A percentile compares a stretch with the other conserved stretches of the same genome.
These are phyloP conservation scores for Chlamydomonas incerta DNA, from an alignment of 139 green algal species.

Conservation along the genomic window DNA sequence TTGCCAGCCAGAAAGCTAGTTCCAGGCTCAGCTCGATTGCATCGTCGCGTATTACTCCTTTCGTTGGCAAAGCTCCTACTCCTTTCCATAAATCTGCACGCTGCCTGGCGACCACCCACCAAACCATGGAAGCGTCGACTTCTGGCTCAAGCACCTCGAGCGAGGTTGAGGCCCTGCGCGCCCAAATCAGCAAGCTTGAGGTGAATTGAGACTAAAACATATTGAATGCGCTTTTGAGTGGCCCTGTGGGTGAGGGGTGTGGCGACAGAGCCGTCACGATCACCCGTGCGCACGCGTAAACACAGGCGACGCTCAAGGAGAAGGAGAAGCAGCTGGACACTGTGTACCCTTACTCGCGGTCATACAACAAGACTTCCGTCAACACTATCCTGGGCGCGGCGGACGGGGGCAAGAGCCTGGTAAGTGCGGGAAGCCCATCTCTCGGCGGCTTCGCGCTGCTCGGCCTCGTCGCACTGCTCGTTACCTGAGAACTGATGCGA, in stretches of 20 bases:
- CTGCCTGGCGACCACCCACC: neutral
- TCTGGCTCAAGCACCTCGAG: neutral
- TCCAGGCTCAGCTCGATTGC: no score
- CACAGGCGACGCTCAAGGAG: conserved; percentile 51
- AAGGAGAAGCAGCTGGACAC: conserved; percentile 54
- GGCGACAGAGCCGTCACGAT: conserved; percentile 7
- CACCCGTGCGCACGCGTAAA: neutral
- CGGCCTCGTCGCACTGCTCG: neutral
- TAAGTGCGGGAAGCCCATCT: conserved; percentile 19
- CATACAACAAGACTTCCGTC: conserved; percentile 71
- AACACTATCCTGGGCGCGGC: conserved; percentile 68
- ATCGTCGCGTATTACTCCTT: neutral
- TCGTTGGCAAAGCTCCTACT: neutral
- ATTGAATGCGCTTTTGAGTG: neutral
- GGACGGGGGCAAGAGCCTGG: conserved; percentile 76
- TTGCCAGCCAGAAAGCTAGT: no score
- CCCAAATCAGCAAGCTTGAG: conserved; percentile 55
- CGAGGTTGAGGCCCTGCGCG: conserved; percentile 55
- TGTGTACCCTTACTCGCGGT: conserved; percentile 68
- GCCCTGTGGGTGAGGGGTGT: neutral
- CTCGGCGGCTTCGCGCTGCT: neutral
- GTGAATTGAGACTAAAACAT: conserved; percentile 10
- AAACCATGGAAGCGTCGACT: neutral
- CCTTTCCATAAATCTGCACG: neutral
- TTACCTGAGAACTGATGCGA: no score